phyloP scores from a whole-genome alignment of 2,329 filamentous ascomycete genomes.

The Myriangium duriaei region DNA sequence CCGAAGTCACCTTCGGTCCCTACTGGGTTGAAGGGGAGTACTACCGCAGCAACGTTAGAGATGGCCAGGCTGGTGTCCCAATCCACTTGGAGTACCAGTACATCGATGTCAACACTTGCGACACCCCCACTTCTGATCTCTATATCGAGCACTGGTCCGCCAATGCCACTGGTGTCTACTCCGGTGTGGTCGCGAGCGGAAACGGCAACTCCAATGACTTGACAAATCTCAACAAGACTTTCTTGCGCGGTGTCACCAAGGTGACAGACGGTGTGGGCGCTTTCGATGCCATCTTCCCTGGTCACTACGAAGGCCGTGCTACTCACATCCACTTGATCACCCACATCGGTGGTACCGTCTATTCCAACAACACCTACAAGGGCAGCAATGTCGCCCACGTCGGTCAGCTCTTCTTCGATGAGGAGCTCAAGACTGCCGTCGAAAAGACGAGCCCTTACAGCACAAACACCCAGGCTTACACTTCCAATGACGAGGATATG shows the following conservation, averaged over 20 bases:
- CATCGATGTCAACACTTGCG: slow-evolving; percentile 30
- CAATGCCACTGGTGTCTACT: slow-evolving; percentile 36
- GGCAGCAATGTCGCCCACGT: slow-evolving; percentile 44
- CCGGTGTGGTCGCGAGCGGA: slow-evolving; percentile 25
- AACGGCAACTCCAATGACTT: slow-evolving; percentile 23
- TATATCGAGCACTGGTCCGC: slow-evolving; percentile 35
- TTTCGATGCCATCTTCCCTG: slow-evolving; percentile 32
- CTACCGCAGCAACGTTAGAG: slow-evolving; percentile 30
- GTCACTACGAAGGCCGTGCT: slow-evolving; percentile 31
- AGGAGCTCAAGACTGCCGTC: slow-evolving; percentile 42
- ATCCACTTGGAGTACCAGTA: slow-evolving; percentile 34
- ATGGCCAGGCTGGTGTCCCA: slow-evolving; percentile 30
- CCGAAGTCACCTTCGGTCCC: slow-evolving; percentile 20
- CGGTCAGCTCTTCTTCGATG: slow-evolving; percentile 54
- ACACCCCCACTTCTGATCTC: slow-evolving; percentile 26
- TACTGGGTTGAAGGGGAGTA: slow-evolving; percentile 27
- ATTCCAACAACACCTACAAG: slow-evolving; percentile 39
- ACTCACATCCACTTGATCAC: slow-evolving; percentile 30
- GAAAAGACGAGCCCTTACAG: slow-evolving; percentile 35
- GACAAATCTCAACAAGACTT: slow-evolving; percentile 18
- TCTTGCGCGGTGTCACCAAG: slow-evolving; percentile 10
- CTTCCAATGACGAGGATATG: slow-evolving; percentile 39
- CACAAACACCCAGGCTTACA: slow-evolving; percentile 32
- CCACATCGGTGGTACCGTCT: slow-evolving; percentile 27
- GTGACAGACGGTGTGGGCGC: slow-evolving; percentile 10